Percentiles rank a stretch among this genome's conserved stretches.
These are phyloP conservation scores for Naegleria gruberi DNA, from an alignment of 208 protist species.

Conservation along the genomic window DNA sequence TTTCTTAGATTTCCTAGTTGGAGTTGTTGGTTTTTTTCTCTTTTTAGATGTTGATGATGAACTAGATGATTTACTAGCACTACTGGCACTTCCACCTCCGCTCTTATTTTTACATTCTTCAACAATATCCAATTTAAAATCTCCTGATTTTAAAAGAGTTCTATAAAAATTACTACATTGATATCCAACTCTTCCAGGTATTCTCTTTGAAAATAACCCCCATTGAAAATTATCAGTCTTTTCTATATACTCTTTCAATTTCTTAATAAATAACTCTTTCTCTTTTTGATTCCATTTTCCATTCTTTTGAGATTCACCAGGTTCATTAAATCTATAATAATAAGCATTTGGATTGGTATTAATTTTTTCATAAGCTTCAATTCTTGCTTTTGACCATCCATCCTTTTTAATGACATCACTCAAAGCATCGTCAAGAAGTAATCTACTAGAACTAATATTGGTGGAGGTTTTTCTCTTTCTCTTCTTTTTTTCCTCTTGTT, in stretches of 20 bases:
- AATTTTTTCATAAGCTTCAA: background rate
- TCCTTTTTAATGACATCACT: background rate
- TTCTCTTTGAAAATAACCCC: background rate
- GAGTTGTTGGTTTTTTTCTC: background rate
- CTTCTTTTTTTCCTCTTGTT: background rate
- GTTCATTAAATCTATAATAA: constrained; percentile 19
- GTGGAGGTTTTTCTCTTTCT: background rate
- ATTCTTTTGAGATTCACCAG: background rate
- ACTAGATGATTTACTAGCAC: background rate
- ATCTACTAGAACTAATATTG: background rate
- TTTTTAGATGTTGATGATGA: background rate
- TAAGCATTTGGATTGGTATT: constrained; percentile 15
- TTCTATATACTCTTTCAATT: background rate
- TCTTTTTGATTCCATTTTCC: background rate
- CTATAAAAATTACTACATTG: constrained; percentile 15
- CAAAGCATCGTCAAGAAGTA: background rate
- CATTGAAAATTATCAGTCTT: background rate
- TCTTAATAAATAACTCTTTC: constrained; percentile 8
- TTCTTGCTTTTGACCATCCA: background rate
- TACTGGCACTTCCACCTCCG: background rate
- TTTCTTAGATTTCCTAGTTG: background rate
- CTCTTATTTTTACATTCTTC: background rate
- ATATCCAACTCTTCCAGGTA: constrained; percentile 18
- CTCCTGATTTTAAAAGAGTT: background rate
- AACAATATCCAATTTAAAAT: background rate